Base-by-base conservation (phyloP, 495 filamentous ascomycete genomes). In the Penicillium turbatum region DNA sequence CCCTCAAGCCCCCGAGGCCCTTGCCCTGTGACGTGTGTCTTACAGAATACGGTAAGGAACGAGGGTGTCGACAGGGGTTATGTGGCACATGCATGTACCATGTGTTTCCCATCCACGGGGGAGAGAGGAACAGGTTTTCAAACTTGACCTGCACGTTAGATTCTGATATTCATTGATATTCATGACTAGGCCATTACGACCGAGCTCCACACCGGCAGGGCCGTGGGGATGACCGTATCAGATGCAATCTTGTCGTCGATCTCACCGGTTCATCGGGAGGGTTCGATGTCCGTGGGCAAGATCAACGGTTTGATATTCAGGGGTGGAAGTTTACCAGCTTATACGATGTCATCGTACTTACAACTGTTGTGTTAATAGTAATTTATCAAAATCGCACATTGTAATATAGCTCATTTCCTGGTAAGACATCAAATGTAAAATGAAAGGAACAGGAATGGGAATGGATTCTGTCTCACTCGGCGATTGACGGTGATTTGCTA, bases 231-330 rank as follows among this genome's bases (percentile, higher is more conserved):
- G 27, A 9, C 31, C 39, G 31, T 41, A 46, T 48, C 48, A 44
- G 21, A 37, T 17, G 6, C 19, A 30, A 38, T 51, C 36, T 13
- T 21, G 12, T 5, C 35, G 62, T 35, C 55, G 59, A 64, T 64
- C 62, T 47, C 59, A 46, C 55, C 30, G 38, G 61, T 64, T 64
- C 57, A 30, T 61, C 49, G 42, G 32, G 21, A 24, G 21, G 32
- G 4, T 16, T 7, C 10, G 32, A 38, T 19, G 15, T 29, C 54
- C 47, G 10, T 29, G 60, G 54, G 37, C 54, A 44, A n/a, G 62
- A 64, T 64, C 59, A 59, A 46, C 59, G 13, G 7, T 46, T 42
- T 62, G 62, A 62, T 40, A 41, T 27, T 64, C 62, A 64, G 59
- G 62, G 57, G 61, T 21, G 9, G n/a, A 31, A 19, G 44, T 48